Conservation (phyloP, 345 rosid species). For the Eucalyptus leucophloia region DNA sequence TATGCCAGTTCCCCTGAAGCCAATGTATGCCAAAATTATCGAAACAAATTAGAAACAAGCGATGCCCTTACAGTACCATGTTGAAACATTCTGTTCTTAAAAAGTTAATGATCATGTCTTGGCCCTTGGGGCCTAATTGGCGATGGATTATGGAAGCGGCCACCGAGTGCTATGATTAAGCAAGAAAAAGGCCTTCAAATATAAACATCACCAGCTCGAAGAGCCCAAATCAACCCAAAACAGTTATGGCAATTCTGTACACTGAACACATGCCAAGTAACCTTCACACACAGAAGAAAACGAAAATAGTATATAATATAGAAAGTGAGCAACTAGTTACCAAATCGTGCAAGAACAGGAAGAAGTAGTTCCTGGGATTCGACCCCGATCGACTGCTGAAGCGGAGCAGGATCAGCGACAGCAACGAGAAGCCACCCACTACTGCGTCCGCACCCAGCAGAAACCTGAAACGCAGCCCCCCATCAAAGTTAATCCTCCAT, state of each 20-base stretch:
- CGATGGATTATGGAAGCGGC: not conserved
- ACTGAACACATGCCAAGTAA: not conserved
- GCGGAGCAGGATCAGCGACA: slow-evolving; percentile 22
- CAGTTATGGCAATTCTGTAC: not conserved
- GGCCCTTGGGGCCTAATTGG: not conserved
- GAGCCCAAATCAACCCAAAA: not conserved
- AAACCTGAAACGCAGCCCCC: slow-evolving; percentile 16
- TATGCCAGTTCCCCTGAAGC: not conserved
- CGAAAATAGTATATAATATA: no score
- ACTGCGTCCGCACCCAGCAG: slow-evolving; percentile 21
- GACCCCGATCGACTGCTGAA: slow-evolving; percentile 2
- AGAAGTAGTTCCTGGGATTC: slow-evolving; percentile 2
- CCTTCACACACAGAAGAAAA: not conserved
- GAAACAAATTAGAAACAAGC: not conserved
- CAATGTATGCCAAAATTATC: not conserved
- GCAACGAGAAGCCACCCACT: slow-evolving; percentile 19
- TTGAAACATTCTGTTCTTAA: not conserved
- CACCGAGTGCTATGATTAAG: not conserved
- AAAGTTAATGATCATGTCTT: not conserved
- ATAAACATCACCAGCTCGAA: not conserved
- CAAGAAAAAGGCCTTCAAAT: not conserved
- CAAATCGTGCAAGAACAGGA: slow-evolving; percentile 34
- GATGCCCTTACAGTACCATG: not conserved
- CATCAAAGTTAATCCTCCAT: not conserved
- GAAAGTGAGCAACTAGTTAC: slow-evolving; percentile 9